A percentile compares a stretch with the other conserved stretches of the same genome.
phyloP scores from a whole-genome alignment of 2,329 filamentous ascomycete genomes.

The Rutstroemia sp. region DNA sequence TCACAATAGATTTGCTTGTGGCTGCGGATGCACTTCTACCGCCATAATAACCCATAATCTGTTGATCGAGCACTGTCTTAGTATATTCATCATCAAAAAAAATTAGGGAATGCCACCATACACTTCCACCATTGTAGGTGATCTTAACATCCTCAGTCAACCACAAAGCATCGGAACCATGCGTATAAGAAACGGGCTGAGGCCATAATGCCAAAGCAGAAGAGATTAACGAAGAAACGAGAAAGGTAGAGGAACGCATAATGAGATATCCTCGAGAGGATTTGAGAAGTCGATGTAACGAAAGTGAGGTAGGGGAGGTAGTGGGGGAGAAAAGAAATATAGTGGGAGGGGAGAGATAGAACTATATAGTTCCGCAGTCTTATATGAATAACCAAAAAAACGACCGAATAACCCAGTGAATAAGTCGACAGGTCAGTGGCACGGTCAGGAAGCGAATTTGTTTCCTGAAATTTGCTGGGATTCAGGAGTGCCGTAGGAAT shows the following conservation, averaged over 20 bases:
- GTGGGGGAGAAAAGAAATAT: slow-evolving; percentile 18
- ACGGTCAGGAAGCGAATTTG: neutral
- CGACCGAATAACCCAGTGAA: neutral
- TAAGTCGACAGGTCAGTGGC: neutral
- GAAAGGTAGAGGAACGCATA: slow-evolving; percentile 18
- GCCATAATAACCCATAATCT: slow-evolving; percentile 10
- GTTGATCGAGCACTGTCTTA: slow-evolving; percentile 20
- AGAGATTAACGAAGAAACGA: slow-evolving; percentile 16
- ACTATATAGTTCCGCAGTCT: slow-evolving; percentile 29
- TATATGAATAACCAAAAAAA: neutral
- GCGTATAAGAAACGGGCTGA: slow-evolving; percentile 42
- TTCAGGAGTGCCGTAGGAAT: slow-evolving; percentile 6
- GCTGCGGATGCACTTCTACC: slow-evolving; percentile 5
- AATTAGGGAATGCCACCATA: slow-evolving; percentile 39
- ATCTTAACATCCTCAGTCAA: slow-evolving; percentile 44
- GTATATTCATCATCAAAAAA: slow-evolving; percentile 16
- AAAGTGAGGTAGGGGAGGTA: neutral
- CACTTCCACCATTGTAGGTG: slow-evolving; percentile 50
- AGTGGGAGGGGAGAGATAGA: slow-evolving; percentile 28
- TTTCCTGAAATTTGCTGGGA: neutral
- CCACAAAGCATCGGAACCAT: slow-evolving; percentile 45
- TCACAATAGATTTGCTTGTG: slow-evolving; percentile 45
- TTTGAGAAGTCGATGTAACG: neutral
- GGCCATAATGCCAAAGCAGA: slow-evolving; percentile 47
- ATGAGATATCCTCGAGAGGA: slow-evolving; percentile 3